Evolutionary conservation across 2,329 filamentous ascomycete genomes (phyloP), one percentile per base, ranked within the genome.

Genomic region (Thielaviopsis euricoi): DNA sequence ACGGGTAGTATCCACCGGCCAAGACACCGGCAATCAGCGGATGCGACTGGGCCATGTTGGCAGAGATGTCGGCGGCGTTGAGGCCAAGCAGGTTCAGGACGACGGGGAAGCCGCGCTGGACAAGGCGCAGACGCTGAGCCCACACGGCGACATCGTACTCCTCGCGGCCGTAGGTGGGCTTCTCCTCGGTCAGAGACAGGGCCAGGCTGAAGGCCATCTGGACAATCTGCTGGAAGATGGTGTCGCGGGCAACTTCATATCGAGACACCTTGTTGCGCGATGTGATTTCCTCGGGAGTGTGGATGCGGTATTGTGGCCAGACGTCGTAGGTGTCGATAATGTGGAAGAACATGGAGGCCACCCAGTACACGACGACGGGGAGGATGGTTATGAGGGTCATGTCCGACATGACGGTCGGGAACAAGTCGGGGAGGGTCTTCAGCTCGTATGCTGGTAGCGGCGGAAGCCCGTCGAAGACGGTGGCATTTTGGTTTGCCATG

Each of bases 241-340:
- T 91, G 74, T 97, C 91, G 69, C 87, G 84, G 62, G 91, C 81
- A 3, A 95, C 89, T 66, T 96, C 85, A 72, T 80, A 87, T 62
- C 89, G 82, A 52, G 86, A 81, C 56, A 89, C 91, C 66, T 88
- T 88, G 71, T 96, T 96, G 65, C 90, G 82, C 70, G 88, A 87
- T 40, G 83, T 69, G 62, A 97, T 86, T 71, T 97, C 91, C 56
- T 89, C 89, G 15, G 93, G 93, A 0, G 93, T 97, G 72, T 98
- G 93, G 49, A 98, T 77, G 62, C 93, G 86, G 72, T 97, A 96
- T 66, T 94, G 82, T 19, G 90, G 85, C 69, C 91, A 95, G 43
- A 91, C 74, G 69, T 96, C 88, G 71, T 84, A 83, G 60, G 83
- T 75, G 71, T 98, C 93, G 66, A 97, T 83, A 64, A 83, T 67